Evolutionary conservation across 805 yeast genomes (phyloP), one percentile per base, ranked within the genome.

Genomic region (Wickerhamiella kurtzmanii): DNA sequence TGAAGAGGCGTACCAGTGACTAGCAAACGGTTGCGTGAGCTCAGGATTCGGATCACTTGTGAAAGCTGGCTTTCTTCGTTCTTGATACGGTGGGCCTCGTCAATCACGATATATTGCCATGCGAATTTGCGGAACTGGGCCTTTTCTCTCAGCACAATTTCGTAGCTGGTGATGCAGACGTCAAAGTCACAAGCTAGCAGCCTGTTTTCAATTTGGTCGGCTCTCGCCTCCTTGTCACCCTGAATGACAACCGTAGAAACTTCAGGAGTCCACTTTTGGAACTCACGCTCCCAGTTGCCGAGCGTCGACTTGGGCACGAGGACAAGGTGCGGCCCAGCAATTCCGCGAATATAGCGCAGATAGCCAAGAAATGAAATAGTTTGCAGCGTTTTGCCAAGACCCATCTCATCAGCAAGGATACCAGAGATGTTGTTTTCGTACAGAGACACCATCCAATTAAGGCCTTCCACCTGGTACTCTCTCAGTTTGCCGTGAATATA

Each of bases 351-450:
- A 60, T 85, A 86, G 53, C 96, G 74, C 50, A 92, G 65, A 61
- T 83, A 86, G 0, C 96, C 97, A 43, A 89, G 66, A 57, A 89
- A 92, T 1, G 97, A 77, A 42, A 89, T 86, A 0, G 97, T 89
- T 65, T 89, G 98, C 48, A 92, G 68, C 3, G 98, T 89, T 64
- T 89, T 89, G 48, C 98, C 98, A 37, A 89, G 71, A 2, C 98
- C 98, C 98, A 92, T 89, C 63, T 89, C 98, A 65, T 89, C 98
- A 11, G 98, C 98, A 44, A 89, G 67, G 41, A 89, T 92, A 18
- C 98, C 98, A 8, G 94, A 82, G 40, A 89, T 72, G 56, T 82
- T 75, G 63, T 89, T 86, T 55, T 88, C 95, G 61, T 87, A 84
- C 35, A 89, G 65, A 0, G 94, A 78, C 17, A 89, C 80, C 59